Percentiles rank a stretch among this genome's conserved stretches.
Conservation (phyloP, 2,329 filamentous ascomycete species). For the Nothomitra cinnamomea region DNA sequence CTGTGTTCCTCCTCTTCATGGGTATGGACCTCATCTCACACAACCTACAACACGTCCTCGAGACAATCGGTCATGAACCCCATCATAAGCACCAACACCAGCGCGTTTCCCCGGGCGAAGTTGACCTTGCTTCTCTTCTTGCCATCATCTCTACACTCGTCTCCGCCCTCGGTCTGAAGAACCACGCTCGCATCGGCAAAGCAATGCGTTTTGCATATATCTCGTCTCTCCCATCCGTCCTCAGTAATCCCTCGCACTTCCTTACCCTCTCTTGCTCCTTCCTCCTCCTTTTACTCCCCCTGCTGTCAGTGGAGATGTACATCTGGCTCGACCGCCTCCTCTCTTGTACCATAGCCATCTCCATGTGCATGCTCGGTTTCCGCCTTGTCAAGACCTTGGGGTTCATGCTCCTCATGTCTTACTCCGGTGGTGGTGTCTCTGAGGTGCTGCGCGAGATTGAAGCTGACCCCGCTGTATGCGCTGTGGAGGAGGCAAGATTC, state of each 20-base stretch:
- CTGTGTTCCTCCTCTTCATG: conserved; percentile 91
- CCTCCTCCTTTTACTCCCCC: conserved; percentile 62
- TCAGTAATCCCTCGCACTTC: conserved; percentile 90
- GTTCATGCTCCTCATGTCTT: conserved; percentile 92
- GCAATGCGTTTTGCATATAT: conserved; percentile 78
- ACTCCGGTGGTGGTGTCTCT: conserved; percentile 42
- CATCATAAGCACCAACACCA: conserved; percentile 54
- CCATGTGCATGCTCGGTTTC: conserved; percentile 77
- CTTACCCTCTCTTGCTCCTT: conserved; percentile 76
- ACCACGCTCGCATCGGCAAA: conserved; percentile 82
- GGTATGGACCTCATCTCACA: conserved; percentile 91
- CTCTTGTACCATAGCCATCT: conserved; percentile 62
- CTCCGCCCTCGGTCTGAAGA: conserved; percentile 72
- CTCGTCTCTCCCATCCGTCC: conserved; percentile 62
- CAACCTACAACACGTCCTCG: conserved; percentile 81
- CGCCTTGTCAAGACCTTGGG: conserved; percentile 75
- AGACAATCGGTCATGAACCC: conserved; percentile 53
- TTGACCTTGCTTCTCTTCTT: conserved; percentile 66
- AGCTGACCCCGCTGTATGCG: conserved; percentile 55
- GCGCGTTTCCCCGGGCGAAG: conserved; percentile 52
- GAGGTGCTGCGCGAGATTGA: conserved; percentile 76
- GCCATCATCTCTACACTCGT: conserved; percentile 71
- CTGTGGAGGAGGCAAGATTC: conserved; percentile 80
- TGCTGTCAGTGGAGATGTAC: conserved; percentile 67
- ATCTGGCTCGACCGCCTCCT: conserved; percentile 69